phyloP scores from a whole-genome alignment of 805 yeast genomes.

The Saccharomyces eubayanus region DNA sequence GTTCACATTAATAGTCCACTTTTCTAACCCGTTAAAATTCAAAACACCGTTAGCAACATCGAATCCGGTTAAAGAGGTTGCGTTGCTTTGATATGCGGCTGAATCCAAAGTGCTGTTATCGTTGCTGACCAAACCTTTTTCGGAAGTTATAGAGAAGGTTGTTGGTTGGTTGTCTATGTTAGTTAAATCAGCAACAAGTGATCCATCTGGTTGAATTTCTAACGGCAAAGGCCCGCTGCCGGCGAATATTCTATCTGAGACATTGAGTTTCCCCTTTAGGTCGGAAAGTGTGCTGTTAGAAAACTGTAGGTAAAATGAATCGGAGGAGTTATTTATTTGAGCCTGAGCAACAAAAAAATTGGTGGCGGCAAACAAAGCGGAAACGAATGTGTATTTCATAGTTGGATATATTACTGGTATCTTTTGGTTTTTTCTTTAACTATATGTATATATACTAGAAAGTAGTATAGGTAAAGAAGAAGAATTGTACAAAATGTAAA shows the following conservation, averaged over 20 bases:
- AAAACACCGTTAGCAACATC: background rate
- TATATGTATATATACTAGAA: background rate
- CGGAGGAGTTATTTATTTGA: background rate
- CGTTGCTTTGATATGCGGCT: too few relatives aligned
- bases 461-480: background rate
- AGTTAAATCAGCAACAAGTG: too few relatives aligned
- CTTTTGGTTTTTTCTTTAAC: background rate
- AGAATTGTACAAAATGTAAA: background rate
- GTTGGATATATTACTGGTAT: background rate
- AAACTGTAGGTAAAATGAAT: background rate
- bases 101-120: too few relatives aligned
- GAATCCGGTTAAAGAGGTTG: background rate
- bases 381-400: background rate
- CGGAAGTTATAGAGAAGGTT: too few relatives aligned
- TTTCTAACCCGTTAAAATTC: background rate
- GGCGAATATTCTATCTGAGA: background rate
- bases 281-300: background rate
- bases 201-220: background rate
- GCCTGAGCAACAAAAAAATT: background rate
- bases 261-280: background rate
- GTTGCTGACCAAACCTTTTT: too few relatives aligned
- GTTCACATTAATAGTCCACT: background rate
- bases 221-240: background rate
- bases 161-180: too few relatives aligned
- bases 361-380: background rate